Conservation (phyloP, 2,329 filamentous ascomycete species). For the Penicillium sp. region DNA sequence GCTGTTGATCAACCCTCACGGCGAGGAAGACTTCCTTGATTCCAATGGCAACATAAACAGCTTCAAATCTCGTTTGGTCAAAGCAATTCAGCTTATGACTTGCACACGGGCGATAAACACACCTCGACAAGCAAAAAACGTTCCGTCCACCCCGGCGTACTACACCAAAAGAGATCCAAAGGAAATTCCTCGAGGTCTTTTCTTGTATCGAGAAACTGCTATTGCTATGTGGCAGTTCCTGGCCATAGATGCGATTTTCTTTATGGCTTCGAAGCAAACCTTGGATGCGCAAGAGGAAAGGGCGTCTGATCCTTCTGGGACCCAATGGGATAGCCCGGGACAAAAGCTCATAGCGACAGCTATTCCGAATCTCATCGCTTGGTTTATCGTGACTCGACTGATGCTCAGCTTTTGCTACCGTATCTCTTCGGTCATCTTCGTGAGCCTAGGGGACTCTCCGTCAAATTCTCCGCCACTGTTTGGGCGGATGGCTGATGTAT, state of each 20-base stretch:
- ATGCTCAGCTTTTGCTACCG: constrained; percentile 24
- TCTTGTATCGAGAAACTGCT: constrained; percentile 20
- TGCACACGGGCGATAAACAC: constrained; percentile 23
- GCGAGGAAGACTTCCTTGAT: constrained; percentile 6
- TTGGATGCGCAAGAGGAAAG: not conserved
- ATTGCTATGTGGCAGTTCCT: constrained; percentile 26
- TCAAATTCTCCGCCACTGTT: constrained; percentile 27
- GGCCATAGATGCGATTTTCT: constrained; percentile 11
- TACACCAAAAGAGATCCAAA: constrained; percentile 3
- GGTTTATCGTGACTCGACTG: constrained; percentile 17
- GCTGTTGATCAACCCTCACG: constrained; percentile 17
- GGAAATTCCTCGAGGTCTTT: constrained; percentile 8
- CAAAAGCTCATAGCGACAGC: constrained; percentile 17
- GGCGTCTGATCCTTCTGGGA: not conserved
- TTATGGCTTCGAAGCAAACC: not conserved
- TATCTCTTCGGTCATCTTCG: constrained; percentile 19
- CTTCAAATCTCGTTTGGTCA: constrained; percentile 4
- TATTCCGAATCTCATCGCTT: constrained; percentile 11
- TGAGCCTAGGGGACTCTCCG: constrained; percentile 16
- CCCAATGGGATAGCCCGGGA: constrained; percentile 6
- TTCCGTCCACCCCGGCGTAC: constrained; percentile 18
- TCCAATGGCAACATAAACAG: not conserved
- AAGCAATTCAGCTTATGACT: constrained; percentile 6
- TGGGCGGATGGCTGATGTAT: constrained; percentile 24
- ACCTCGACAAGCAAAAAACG: constrained; percentile 23